These are phyloP conservation scores for Penicillium waksmanii DNA, from an alignment of 495 filamentous ascomycete genomes.

Conservation along the genomic window DNA sequence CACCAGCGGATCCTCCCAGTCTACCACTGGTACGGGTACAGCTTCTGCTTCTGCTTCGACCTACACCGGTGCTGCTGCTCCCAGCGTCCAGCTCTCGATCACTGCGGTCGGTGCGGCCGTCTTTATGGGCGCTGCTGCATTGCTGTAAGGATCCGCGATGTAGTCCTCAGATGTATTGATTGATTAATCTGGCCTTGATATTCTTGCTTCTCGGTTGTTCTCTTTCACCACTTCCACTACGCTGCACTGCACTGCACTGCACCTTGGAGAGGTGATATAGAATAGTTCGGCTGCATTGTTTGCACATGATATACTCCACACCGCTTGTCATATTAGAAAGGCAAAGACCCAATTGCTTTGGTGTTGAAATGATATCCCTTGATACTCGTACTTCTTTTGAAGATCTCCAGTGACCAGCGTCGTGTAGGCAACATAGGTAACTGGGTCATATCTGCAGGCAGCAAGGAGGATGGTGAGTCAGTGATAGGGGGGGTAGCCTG, in stretches of 20 bases:
- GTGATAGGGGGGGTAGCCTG: background rate
- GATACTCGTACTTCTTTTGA: constrained; percentile 7
- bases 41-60: constrained; percentile 18
- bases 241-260: background rate
- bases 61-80: constrained; percentile 24
- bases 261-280: constrained; percentile 13
- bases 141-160: constrained; percentile 31
- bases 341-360: constrained; percentile 20
- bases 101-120: constrained; percentile 43
- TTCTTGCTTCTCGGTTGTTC: constrained; percentile 19
- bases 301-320: constrained; percentile 15
- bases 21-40: constrained; percentile 14
- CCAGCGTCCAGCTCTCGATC: constrained; percentile 37
- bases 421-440: background rate
- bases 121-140: constrained; percentile 44
- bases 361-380: constrained; percentile 17
- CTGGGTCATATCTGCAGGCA: constrained; percentile 3
- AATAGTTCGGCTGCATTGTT: constrained; percentile 22
- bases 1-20: constrained; percentile 12
- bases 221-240: constrained; percentile 1
- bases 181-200: constrained; percentile 16
- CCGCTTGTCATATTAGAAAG: constrained; percentile 21
- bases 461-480: constrained; percentile 1
- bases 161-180: constrained; percentile 21
- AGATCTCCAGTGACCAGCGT: background rate